Evolutionary conservation across 768 basidiomycete species (phyloP), one percentile per base, ranked within the genome.

Genomic region (Strobilomyces dryophilus): DNA sequence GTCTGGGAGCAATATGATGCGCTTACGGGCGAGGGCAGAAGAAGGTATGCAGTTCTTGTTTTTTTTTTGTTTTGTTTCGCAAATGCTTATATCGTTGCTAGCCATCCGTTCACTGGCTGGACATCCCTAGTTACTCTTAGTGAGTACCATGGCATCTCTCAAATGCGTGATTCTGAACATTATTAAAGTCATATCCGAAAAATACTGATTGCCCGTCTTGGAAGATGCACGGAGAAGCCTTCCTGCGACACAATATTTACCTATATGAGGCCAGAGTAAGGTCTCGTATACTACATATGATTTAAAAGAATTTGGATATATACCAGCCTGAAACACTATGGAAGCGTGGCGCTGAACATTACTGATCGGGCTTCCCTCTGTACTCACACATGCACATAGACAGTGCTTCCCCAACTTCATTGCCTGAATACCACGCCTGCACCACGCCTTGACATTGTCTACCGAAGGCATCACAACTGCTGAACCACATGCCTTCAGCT

Each of bases 1-100:
- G 92, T 92, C 15, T 98, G 95, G 95, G 95, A 98, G 70, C 95
- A 98, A 69, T 98, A 98, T 67, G 87, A 98, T 67, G 75, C 92
- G 1, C 67, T 76, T 4, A 89, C 82, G 15, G 95, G 95, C 17
- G 81, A 92, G 66, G 95, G 95, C 2, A 78, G 78, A 66, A 72
- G 95, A 74, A 95, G 92, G 90, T 88, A 55, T n/a, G 76, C 61
- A 44, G 36, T 18, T 36, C 39, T 17, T n/a, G 26, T n/a, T 55
- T 52, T 36, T 34, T 40, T 43, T 47, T 18, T n/a, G 26, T n/a
- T 55, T 52, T 36, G 32, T 40, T 43, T 47, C 18, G 7, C 45
- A 47, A 32, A 21, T 58, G 14, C 27, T 63, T 34, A 56, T 43
- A 20, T 44, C 47, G 17, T 39, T 53, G 49, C 44, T 62, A 94